These are phyloP conservation scores for Penicillium cataractarum DNA, from an alignment of 495 filamentous ascomycete species.

Conservation along the genomic window DNA sequence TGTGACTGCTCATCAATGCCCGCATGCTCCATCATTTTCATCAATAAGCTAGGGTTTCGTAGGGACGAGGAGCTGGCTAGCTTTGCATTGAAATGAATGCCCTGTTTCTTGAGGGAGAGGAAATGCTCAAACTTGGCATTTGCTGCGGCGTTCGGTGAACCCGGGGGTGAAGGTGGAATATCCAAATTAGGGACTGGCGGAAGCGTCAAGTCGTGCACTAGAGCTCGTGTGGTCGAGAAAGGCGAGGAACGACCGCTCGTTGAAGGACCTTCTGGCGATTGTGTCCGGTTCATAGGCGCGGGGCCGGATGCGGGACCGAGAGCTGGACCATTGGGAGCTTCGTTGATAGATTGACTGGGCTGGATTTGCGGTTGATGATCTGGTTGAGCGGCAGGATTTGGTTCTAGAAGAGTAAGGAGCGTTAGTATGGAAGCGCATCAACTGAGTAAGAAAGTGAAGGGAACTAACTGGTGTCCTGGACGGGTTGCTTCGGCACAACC, in stretches of 20 bases:
- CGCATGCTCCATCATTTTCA: conserved; percentile 80
- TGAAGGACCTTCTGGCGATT: conserved; percentile 21
- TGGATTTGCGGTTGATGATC: neutral
- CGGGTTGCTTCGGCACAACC: conserved; percentile 5
- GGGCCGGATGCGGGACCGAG: conserved; percentile 53
- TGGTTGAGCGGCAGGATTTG: neutral
- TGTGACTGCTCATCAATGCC: conserved; percentile 69
- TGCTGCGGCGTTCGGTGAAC: conserved; percentile 64
- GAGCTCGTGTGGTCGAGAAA: conserved; percentile 65
- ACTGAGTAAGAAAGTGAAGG: neutral
- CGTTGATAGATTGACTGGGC: conserved; percentile 2
- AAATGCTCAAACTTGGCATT: conserved; percentile 83
- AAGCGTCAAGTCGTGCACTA: conserved; percentile 80
- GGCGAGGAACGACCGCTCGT: conserved; percentile 61
- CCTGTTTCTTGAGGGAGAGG: conserved; percentile 79
- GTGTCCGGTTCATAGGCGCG: conserved; percentile 31
- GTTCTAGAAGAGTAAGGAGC: neutral
- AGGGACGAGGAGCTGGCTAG: conserved; percentile 70
- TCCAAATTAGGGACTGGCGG: conserved; percentile 77
- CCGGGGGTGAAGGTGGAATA: conserved; percentile 85
- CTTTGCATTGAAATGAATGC: conserved; percentile 88
- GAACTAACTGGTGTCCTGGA: conserved; percentile 23
- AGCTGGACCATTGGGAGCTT: conserved; percentile 43
- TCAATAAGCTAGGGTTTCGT: conserved; percentile 77
- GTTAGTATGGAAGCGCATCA: conserved; percentile 17